Evolutionary conservation across 257 asterid genomes (phyloP), one percentile per base, ranked within the genome.

Genomic region (Jacaranda mimosifolia): DNA sequence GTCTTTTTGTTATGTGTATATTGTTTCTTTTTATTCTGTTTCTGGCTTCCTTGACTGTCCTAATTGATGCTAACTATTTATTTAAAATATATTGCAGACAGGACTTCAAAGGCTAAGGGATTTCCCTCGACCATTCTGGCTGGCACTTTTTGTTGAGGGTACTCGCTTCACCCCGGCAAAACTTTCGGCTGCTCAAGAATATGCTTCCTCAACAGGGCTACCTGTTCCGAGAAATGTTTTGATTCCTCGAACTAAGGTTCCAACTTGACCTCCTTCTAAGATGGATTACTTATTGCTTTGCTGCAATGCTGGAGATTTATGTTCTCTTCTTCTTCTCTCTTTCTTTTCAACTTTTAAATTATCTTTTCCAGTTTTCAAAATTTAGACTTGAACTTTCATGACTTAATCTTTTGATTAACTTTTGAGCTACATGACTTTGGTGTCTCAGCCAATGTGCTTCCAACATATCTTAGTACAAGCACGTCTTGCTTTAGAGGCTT

Each of bases 191-290:
- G 98, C 99, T 79, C 98, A 91, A 79, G 98, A 96, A 82, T 96
- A 93, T 57, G 99, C 99, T 58, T 83, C 92, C 74, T 88, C 93
- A 53, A 76, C 81, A 6, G 97, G 97, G 77, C 78, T 90, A 79
- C 97, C 96, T 75, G 80, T 96, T 76, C 98, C 99, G 71, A 88
- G 86, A 85, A 91, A 96, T 84, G 97, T 96, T 74, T 81, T 91
- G 87, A 90, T 96, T 77, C 99, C 99, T 49, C 97, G 99, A 66
- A 96, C 98, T 14, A 96, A 96, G 99, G 99, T 96, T 76, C 57
- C 76, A 52, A 66, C 18, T 51, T 62, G 66, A 71, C 75, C 21
- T 18, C 9, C 62, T 75, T 64, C 72, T 80, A 55, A 40, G 75
- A 70, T 68, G 60, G 36, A 55, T 40, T 62, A 12, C 39, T 53